These are phyloP conservation scores for Coemansia sp. DNA, from an alignment of 192 early-diverging fungal species.

Conservation along the genomic window DNA sequence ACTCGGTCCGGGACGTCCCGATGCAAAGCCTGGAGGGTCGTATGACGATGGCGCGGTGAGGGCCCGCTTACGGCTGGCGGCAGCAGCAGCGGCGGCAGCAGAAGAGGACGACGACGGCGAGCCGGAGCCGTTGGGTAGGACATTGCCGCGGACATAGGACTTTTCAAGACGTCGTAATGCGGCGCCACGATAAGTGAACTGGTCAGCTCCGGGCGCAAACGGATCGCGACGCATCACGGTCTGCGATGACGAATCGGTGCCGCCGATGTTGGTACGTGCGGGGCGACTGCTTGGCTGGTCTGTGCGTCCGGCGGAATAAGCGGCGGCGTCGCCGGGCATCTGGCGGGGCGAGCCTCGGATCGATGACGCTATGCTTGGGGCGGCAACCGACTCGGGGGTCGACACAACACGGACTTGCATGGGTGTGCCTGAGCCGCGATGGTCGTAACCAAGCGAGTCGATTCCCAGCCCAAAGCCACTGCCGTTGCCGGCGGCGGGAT, in stretches of 20 bases:
- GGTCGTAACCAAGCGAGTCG: slow-evolving; percentile 6
- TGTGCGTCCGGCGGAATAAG: not conserved
- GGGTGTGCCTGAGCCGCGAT: not conserved
- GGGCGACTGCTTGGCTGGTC: not conserved
- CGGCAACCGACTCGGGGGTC: slow-evolving; percentile 27
- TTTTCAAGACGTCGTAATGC: slow-evolving; percentile 47
- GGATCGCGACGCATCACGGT: slow-evolving; percentile 26
- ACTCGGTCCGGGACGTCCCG: not conserved
- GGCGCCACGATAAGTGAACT: slow-evolving; percentile 46
- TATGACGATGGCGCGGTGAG: slow-evolving; percentile 53
- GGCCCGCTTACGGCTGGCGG: slow-evolving; percentile 42
- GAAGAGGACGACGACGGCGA: not conserved
- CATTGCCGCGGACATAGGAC: slow-evolving; percentile 14
- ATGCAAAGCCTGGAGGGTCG: slow-evolving; percentile 18
- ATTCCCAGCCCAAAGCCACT: slow-evolving; percentile 41
- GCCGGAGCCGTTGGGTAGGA: not conserved
- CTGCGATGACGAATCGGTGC: not conserved
- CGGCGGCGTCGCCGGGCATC: not conserved
- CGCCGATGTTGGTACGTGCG: not conserved
- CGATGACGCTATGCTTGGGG: slow-evolving; percentile 5
- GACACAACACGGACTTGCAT: slow-evolving; percentile 20
- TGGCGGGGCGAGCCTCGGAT: not conserved
- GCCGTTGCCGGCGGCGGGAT: not conserved
- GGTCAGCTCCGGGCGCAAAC: slow-evolving; percentile 25
- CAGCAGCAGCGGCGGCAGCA: slow-evolving; percentile 1